Evolutionary conservation across 805 yeast species (phyloP), one percentile per base, ranked within the genome.

Genomic region (Ogataea methylovora): DNA sequence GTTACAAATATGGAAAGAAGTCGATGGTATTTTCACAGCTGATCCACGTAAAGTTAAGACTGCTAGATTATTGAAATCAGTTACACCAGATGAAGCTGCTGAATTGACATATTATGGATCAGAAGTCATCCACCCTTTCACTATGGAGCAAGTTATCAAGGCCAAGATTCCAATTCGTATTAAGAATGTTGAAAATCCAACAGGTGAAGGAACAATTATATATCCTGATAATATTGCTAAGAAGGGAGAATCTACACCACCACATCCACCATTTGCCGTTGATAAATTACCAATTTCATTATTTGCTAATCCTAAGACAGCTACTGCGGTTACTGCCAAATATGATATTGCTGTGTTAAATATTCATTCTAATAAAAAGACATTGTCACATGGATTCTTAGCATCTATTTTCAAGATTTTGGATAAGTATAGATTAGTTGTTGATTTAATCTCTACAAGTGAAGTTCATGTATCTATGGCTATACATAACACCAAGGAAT

Each of bases 401-500:
- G 97, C 97, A 11, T 79, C 76, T 43, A 84, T 92, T 35, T 92
- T 92, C 56, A 74, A 85, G 34, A 82, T 86, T 18, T 67, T 92
- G 52, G 97, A 92, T 62, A 77, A 71, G 44, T 83, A 75, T 61
- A 78, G 76, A 56, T 63, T 90, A 33, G 97, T 90, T 32, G 97
- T 92, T 28, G 98, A 92, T 61, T 75, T 92, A 52, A 90, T 92
- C 50, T 86, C 96, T 30, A 92, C 98, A 3, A 86, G 97, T 1
- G 97, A 92, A 59, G 98, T 92, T 10, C 97, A 92, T 54, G 95
- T 92, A 19, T 90, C 97, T 13, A 90, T 92, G 97, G 98, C 98
- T 4, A 67, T 92, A 44, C 94, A 86, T 44, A 76, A 81, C 40
- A 79, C 79, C 29, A 88, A 80, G 39, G 79, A 79, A 16, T 50